phyloP scores from a whole-genome alignment of 2,329 filamentous ascomycete genomes.

The Aspergillus japonicus region DNA sequence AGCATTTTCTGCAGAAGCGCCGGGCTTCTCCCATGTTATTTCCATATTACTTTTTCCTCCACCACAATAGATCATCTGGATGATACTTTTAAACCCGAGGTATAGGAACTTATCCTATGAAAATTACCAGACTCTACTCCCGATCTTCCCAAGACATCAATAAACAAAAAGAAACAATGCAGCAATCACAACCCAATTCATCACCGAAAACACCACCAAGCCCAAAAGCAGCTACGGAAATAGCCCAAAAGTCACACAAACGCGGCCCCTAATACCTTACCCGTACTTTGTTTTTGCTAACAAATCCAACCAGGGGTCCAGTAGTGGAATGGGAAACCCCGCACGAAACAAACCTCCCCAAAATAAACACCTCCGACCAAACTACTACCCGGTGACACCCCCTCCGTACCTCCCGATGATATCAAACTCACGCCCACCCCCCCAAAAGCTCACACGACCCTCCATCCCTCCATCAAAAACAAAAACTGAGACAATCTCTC shows the following conservation, averaged over 20 bases:
- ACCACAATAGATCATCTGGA: conserved; percentile 11
- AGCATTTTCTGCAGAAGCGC: not conserved
- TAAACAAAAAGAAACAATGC: not conserved
- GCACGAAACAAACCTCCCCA: not conserved
- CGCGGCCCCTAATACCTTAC: too few species aligned
- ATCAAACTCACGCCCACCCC: not conserved
- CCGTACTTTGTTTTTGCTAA: not conserved
- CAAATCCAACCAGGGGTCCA: not conserved
- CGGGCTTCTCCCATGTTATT: not conserved
- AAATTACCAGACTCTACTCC: not conserved
- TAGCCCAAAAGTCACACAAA: not conserved
- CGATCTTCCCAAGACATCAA: not conserved
- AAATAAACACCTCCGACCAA: not conserved
- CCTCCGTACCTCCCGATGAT: not conserved
- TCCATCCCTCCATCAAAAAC: not conserved
- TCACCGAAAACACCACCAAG: not conserved
- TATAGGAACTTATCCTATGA: not conserved
- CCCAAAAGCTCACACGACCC: not conserved
- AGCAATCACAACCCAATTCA: not conserved
- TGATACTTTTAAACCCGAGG: conserved; percentile 5
- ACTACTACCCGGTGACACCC: not conserved
- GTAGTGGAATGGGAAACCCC: not conserved
- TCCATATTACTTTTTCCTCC: not conserved
- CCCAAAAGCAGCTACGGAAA: not conserved
- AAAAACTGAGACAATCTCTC: not conserved